Evolutionary conservation across 768 basidiomycete species (phyloP), one percentile per base, ranked within the genome.

Genomic region (Termitomyces sp.): DNA sequence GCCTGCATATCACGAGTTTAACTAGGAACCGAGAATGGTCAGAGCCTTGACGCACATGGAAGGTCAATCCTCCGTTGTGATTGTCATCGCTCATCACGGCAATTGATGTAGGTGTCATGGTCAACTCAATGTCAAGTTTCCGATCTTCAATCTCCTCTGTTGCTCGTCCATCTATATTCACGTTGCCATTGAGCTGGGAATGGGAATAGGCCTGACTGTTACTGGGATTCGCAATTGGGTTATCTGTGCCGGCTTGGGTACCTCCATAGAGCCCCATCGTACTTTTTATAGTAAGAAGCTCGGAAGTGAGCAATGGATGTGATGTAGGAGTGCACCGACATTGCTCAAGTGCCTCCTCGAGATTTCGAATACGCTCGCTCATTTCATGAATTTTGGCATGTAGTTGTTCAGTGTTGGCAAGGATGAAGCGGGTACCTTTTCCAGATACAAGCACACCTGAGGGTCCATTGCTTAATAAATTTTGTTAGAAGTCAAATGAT

Each of bases 361-460:
- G 78, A 54, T 77, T 71, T 58, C 83, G 80, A 63, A 86, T 85
- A 44, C 85, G 80, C 59, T 82, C 80, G 66, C 83, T 84, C 83
- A 87, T 85, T 60, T 83, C 80, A 44, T 82, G 80, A 8, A 87
- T 86, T 69, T 85, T 86, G 22, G 73, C 67, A 61, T 86, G 85
- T 13, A 86, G 73, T 63, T 84, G 83, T 64, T 86, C 84, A 12
- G 84, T 85, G 64, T 85, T 85, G 51, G 84, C 84, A 51, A 86
- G 78, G 63, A 86, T 83, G 60, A 85, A 86, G 67, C 84, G 81
- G 54, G 83, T 85, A 53, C 84, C 84, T 66, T 84, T 84, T 35
- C 84, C 84, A 42, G 84, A 85, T 2, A 84, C 84, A 56, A 86
- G 77, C 44, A 84, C 83, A 60, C 84, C 84, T 85, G 53, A 20